Evolutionary conservation across 2,329 filamentous ascomycete genomes (phyloP).

Genomic region (Fusarium fujikuroi): DNA sequence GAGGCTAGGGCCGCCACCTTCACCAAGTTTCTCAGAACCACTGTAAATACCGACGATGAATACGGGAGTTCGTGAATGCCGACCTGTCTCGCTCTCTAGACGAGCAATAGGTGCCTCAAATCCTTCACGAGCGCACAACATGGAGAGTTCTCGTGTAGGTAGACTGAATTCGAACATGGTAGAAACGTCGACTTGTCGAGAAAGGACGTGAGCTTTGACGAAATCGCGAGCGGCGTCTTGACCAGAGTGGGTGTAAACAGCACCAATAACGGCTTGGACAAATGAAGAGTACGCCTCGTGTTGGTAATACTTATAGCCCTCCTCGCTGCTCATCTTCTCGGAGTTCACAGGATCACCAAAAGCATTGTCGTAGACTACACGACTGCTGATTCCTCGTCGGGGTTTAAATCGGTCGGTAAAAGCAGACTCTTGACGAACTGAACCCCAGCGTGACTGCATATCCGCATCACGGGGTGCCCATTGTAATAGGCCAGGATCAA

Average conservation of each 20-base stretch:
- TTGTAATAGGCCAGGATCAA: slow-evolving; percentile 91
- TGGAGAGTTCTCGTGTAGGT: slow-evolving; percentile 84
- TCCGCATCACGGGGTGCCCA: slow-evolving; percentile 67
- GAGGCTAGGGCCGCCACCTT: slow-evolving; percentile 83
- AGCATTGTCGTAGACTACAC: slow-evolving; percentile 83
- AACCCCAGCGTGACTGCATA: slow-evolving; percentile 61
- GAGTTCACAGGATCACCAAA: slow-evolving; percentile 73
- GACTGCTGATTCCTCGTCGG: slow-evolving; percentile 77
- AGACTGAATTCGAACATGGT: slow-evolving; percentile 85
- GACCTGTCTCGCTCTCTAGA: slow-evolving; percentile 90
- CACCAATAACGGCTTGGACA: slow-evolving; percentile 84
- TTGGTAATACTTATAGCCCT: slow-evolving; percentile 73
- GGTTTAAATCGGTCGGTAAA: slow-evolving; percentile 56
- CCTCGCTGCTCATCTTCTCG: slow-evolving; percentile 40
- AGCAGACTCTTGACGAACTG: slow-evolving; percentile 61
- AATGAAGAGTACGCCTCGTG: slow-evolving; percentile 78
- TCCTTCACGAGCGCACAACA: slow-evolving; percentile 86
- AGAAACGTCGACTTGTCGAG: slow-evolving; percentile 79
- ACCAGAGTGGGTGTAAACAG: slow-evolving; percentile 87
- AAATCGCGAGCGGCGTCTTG: slow-evolving; percentile 82
- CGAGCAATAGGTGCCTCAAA: slow-evolving; percentile 90
- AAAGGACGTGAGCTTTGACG: slow-evolving; percentile 84
- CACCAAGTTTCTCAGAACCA: slow-evolving; percentile 89
- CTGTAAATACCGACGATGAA: slow-evolving; percentile 95
- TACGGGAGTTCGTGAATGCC: slow-evolving; percentile 84